Percentiles rank a stretch among this genome's conserved stretches.
Evolutionary conservation across 768 basidiomycete genomes (phyloP).

Genomic region (Pulveroboletus sp.): DNA sequence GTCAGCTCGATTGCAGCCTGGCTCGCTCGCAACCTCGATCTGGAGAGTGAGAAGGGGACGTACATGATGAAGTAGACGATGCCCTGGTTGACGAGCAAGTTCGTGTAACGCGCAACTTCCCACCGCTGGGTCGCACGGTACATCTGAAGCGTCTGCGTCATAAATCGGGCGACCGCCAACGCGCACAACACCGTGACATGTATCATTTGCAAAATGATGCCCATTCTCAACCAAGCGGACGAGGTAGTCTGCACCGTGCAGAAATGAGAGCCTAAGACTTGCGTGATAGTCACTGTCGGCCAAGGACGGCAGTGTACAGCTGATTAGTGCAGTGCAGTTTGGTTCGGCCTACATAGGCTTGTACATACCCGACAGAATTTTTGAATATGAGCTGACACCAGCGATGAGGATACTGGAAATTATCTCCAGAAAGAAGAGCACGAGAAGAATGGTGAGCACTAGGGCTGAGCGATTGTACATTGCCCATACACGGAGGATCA

Average conservation of each 20-base stretch:
- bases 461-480: not conserved
- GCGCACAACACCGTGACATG: not conserved
- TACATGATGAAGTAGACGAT: not conserved
- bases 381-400: not conserved
- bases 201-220: not conserved
- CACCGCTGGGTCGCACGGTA: not conserved
- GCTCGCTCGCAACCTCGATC: too few species aligned
- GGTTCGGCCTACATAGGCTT: too few species aligned
- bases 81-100: not conserved
- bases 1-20: too few species aligned
- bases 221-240: too few species aligned
- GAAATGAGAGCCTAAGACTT: too few species aligned
- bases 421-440: not conserved
- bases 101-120: not conserved
- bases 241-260: too few species aligned
- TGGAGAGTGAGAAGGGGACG: slow-evolving; percentile 24
- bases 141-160: not conserved
- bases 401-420: not conserved
- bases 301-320: too few species aligned
- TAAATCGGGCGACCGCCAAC: not conserved
- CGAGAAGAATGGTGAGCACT: not conserved
- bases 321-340: too few species aligned
- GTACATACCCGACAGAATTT: not conserved
- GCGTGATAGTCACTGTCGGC: too few species aligned
- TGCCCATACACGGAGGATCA: not conserved